Evolutionary conservation across 2,329 filamentous ascomycete species (phyloP).

Genomic region (Epicoccum sorghinum): DNA sequence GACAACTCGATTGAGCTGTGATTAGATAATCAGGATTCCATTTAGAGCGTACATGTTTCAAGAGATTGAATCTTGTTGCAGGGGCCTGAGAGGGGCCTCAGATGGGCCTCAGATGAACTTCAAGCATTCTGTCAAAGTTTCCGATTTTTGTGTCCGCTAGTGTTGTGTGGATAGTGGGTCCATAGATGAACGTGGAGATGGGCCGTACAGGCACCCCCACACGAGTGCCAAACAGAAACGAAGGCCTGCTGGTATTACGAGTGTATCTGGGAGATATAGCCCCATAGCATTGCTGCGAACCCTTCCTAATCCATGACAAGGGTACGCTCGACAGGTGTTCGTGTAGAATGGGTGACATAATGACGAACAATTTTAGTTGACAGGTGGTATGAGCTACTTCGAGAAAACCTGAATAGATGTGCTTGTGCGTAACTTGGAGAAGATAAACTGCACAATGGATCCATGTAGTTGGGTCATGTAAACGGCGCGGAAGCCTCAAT

Average conservation of each 20-base stretch:
- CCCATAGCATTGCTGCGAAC: too few species aligned
- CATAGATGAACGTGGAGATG: background rate
- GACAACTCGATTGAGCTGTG: background rate
- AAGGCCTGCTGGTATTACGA: too few species aligned
- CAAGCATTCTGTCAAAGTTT: too few species aligned
- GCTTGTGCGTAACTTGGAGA: background rate
- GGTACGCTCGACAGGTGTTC: background rate
- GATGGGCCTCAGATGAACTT: too few species aligned
- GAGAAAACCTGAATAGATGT: background rate
- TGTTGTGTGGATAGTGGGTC: constrained; percentile 5
- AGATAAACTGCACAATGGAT: background rate
- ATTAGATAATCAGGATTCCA: constrained; percentile 5
- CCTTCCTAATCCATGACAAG: background rate
- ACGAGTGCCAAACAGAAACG: too few species aligned
- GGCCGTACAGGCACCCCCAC: too few species aligned
- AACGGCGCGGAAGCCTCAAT: constrained; percentile 1
- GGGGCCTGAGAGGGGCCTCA: too few species aligned
- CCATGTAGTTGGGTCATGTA: constrained; percentile 1
- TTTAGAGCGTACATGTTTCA: background rate
- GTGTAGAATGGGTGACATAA: too few species aligned
- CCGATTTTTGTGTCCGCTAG: background rate
- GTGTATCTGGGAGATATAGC: too few species aligned
- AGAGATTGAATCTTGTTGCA: background rate
- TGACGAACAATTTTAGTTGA: background rate
- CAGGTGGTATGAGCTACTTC: background rate